A percentile compares a stretch with the other conserved stretches of the same genome.
These are phyloP conservation scores for Xylaria castorea DNA, from an alignment of 495 filamentous ascomycete species.

Conservation along the genomic window DNA sequence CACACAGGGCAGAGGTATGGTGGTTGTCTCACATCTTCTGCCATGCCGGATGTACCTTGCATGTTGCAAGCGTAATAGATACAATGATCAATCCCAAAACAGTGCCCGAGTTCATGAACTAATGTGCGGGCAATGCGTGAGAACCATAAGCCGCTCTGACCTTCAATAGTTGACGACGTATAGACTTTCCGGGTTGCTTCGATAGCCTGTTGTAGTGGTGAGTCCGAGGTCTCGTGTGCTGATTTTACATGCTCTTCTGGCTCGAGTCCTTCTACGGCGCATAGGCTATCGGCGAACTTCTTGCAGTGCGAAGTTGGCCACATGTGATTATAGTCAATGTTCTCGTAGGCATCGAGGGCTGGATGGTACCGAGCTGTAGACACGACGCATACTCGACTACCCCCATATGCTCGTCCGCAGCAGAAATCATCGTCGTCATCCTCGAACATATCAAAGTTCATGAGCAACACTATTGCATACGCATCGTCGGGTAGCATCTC, in stretches of 20 bases:
- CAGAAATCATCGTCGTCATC: slow-evolving; percentile 71
- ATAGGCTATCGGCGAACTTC: slow-evolving; percentile 51
- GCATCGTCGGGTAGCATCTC: slow-evolving; percentile 64
- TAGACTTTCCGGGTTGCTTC: slow-evolving; percentile 24
- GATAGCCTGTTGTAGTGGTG: slow-evolving; percentile 33
- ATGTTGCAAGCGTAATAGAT: slow-evolving; percentile 73
- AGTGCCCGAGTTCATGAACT: slow-evolving; percentile 71
- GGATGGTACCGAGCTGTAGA: slow-evolving; percentile 67
- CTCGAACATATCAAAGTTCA: slow-evolving; percentile 70
- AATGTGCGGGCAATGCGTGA: slow-evolving; percentile 63
- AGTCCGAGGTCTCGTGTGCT: not conserved
- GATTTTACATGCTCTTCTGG: not conserved
- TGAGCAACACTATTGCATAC: slow-evolving; percentile 63
- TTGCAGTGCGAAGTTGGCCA: slow-evolving; percentile 71
- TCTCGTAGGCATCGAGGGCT: slow-evolving; percentile 49
- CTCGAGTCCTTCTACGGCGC: slow-evolving; percentile 26
- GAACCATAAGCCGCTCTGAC: slow-evolving; percentile 58
- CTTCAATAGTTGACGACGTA: slow-evolving; percentile 21
- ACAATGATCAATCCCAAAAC: slow-evolving; percentile 70
- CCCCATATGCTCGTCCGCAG: slow-evolving; percentile 72
- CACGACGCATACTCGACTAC: slow-evolving; percentile 65
- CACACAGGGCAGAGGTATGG: slow-evolving; percentile 72
- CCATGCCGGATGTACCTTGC: slow-evolving; percentile 66
- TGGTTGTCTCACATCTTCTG: slow-evolving; percentile 70
- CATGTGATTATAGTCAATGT: slow-evolving; percentile 59